phyloP scores from a whole-genome alignment of 768 basidiomycete genomes.

The Tricholoma matsutake region DNA sequence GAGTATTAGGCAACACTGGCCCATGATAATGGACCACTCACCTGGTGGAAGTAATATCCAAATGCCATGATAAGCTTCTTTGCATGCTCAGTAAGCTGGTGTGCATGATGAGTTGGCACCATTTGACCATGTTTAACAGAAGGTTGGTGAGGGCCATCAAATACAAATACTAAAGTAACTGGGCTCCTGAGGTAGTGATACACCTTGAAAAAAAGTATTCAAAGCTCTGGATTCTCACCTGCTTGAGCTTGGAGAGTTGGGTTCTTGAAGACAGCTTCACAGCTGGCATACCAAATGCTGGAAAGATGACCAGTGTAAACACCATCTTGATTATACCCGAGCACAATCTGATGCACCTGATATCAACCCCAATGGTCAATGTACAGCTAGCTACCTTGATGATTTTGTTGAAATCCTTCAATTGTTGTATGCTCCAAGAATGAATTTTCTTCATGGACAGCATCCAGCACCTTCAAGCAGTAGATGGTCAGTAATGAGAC shows the following conservation, averaged over 20 bases:
- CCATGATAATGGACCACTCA: conserved; percentile 3
- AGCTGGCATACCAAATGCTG: conserved; percentile 1
- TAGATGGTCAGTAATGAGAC: no score
- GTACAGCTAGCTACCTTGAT: neutral
- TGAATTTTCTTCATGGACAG: neutral
- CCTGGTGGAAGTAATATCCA: conserved; percentile 34
- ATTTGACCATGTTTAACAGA: conserved; percentile 37
- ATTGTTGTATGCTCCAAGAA: neutral
- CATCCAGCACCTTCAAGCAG: neutral
- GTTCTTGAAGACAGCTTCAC: conserved; percentile 5
- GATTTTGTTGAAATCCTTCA: neutral
- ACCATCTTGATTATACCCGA: neutral
- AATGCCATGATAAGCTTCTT: conserved; percentile 30
- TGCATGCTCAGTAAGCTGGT: no score
- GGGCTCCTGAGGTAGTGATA: conserved; percentile 33
- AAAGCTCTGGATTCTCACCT: conserved; percentile 39
- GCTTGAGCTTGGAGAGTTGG: conserved; percentile 10
- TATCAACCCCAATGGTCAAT: neutral
- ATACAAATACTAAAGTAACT: conserved; percentile 41
- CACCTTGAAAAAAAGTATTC: conserved; percentile 40
- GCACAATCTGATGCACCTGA: neutral
- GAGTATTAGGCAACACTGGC: no score
- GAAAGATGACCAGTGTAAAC: neutral
- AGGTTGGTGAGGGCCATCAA: conserved; percentile 43
- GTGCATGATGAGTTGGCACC: no score